These are phyloP conservation scores for Russula dissimulans DNA, from an alignment of 768 basidiomycete genomes.

Conservation along the genomic window DNA sequence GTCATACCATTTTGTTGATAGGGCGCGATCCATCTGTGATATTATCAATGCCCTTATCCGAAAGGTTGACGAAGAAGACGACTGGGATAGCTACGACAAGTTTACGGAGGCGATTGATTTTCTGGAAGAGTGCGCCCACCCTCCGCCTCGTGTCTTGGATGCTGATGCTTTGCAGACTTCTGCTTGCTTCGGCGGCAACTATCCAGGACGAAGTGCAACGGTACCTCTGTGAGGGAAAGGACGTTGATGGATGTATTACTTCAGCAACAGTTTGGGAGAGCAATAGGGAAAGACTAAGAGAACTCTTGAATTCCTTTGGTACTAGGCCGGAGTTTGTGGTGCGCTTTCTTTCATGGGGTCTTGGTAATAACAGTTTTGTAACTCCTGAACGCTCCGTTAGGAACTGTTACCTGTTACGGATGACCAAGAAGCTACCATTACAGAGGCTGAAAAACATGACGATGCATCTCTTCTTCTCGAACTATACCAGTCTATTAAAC, in stretches of 20 bases:
- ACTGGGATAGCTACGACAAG: conserved; percentile 17
- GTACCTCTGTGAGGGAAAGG: conserved; percentile 2
- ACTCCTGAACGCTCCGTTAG: not conserved
- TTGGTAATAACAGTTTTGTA: not conserved
- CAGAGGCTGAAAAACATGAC: conserved; percentile 13
- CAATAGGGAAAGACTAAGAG: conserved; percentile 1
- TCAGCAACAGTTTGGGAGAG: conserved; percentile 4
- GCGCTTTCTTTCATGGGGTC: not conserved
- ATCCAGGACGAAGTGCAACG: conserved; percentile 9
- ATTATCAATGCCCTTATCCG: conserved; percentile 9
- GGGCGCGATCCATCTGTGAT: conserved; percentile 8
- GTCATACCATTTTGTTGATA: conserved; percentile 14
- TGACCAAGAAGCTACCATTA: conserved; percentile 1
- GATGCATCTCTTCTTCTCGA: conserved; percentile 14
- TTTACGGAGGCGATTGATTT: conserved; percentile 13
- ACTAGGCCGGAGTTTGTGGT: conserved; percentile 1
- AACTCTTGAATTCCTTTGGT: not conserved
- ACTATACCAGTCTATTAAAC: conserved; percentile 10
- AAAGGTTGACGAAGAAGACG: conserved; percentile 13
- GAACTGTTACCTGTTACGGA: not conserved
- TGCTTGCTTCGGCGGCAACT: conserved; percentile 1
- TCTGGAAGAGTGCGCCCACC: conserved; percentile 6
- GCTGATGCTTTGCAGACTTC: conserved; percentile 1
- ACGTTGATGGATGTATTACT: conserved; percentile 7
- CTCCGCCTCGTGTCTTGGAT: not conserved